These are phyloP conservation scores for Pilaira anomala DNA, from an alignment of 192 early-diverging fungal genomes.

Conservation along the genomic window DNA sequence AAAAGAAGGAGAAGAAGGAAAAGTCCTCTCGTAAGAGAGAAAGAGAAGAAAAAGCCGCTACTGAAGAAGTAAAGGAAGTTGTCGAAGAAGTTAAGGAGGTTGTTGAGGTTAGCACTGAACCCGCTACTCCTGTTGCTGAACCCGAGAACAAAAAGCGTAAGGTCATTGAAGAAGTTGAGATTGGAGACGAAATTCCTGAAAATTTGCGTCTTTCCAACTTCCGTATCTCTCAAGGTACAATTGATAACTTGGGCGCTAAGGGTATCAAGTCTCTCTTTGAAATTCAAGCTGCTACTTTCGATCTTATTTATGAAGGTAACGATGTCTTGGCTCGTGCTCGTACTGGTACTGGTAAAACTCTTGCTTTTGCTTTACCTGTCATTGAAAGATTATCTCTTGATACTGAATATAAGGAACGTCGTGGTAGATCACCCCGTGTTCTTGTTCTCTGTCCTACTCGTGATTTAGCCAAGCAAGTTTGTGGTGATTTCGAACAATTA, in stretches of 20 bases:
- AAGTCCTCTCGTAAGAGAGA: constrained; percentile 23
- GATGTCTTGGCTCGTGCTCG: constrained; percentile 71
- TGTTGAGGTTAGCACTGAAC: neutral
- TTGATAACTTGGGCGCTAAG: constrained; percentile 63
- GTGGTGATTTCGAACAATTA: constrained; percentile 71
- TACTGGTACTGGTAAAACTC: constrained; percentile 81
- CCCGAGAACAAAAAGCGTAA: constrained; percentile 41
- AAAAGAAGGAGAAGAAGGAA: constrained; percentile 47
- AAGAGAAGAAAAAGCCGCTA: constrained; percentile 39
- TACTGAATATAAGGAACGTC: constrained; percentile 29
- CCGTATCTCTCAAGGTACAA: constrained; percentile 62
- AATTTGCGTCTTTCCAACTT: constrained; percentile 57
- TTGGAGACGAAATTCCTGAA: constrained; percentile 50
- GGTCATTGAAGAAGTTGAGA: constrained; percentile 28
- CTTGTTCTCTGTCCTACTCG: constrained; percentile 73
- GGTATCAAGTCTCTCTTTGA: constrained; percentile 87
- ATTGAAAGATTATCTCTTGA: constrained; percentile 51
- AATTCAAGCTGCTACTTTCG: constrained; percentile 87
- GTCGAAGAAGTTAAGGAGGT: constrained; percentile 34
- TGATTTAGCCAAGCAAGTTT: constrained; percentile 88
- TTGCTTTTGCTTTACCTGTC: constrained; percentile 81
- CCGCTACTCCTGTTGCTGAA: constrained; percentile 2
- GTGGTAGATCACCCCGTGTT: constrained; percentile 50
- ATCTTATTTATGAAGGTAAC: constrained; percentile 68
- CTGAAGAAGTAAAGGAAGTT: neutral